phyloP scores from a whole-genome alignment of 306 rosid genomes.

The Cucurbita argyrosperma region DNA sequence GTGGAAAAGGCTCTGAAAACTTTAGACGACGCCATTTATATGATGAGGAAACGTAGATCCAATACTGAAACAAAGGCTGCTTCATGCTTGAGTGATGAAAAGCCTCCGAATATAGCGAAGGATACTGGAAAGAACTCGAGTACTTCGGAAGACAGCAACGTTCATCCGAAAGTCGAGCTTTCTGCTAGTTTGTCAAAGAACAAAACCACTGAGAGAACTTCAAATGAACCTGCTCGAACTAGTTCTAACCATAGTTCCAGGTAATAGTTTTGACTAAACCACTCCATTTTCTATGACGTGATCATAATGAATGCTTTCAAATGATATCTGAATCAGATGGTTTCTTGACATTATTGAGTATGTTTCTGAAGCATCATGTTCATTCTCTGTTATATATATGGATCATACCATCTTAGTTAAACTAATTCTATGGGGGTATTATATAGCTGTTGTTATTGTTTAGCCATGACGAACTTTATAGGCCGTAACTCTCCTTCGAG shows the following conservation, averaged over 20 bases:
- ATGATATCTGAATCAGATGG: background rate
- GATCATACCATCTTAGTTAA: background rate
- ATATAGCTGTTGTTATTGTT: background rate
- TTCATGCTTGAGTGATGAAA: slow-evolving; percentile 18
- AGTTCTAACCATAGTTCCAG: slow-evolving; percentile 30
- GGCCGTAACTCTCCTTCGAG: background rate
- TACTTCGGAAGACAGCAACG: slow-evolving; percentile 16
- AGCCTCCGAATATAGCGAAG: slow-evolving; percentile 14
- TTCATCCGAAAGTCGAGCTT: slow-evolving; percentile 10
- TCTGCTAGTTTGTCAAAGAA: slow-evolving; percentile 6
- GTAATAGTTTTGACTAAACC: slow-evolving; percentile 11
- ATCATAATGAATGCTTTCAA: background rate
- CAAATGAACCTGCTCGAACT: slow-evolving; percentile 12
- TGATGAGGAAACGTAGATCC: slow-evolving; percentile 28
- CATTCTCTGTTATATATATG: background rate
- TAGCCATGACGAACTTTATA: background rate
- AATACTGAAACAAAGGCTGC: slow-evolving; percentile 17
- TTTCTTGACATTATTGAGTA: background rate
- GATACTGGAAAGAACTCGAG: slow-evolving; percentile 9
- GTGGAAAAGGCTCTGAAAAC: slow-evolving; percentile 70
- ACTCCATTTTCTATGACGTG: background rate
- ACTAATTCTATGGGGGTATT: background rate
- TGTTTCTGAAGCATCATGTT: background rate
- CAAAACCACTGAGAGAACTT: slow-evolving; percentile 15
- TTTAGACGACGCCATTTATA: slow-evolving; percentile 49